phyloP scores from a whole-genome alignment of 805 yeast species.

The Dipodascus geniculatus region DNA sequence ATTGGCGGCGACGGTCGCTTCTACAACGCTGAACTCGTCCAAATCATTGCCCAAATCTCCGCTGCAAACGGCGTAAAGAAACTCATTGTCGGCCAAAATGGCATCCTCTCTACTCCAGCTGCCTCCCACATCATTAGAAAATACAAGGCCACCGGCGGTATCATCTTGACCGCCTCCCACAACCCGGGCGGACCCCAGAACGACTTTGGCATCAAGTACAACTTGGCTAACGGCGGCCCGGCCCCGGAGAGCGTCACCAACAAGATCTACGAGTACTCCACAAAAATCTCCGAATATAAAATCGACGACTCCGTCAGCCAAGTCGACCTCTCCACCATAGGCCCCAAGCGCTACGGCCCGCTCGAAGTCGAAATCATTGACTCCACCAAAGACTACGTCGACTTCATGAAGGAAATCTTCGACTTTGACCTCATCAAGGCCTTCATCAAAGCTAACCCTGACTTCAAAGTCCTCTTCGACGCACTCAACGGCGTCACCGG shows the following conservation, averaged over 20 bases:
- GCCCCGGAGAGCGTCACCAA: slow-evolving; percentile 94
- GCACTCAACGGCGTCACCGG: slow-evolving; percentile 94
- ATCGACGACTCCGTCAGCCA: slow-evolving; percentile 44
- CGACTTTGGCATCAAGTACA: slow-evolving; percentile 93
- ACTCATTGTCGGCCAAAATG: slow-evolving; percentile 77
- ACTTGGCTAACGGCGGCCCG: slow-evolving; percentile 92
- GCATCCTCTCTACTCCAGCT: slow-evolving; percentile 90
- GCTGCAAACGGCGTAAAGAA: slow-evolving; percentile 88
- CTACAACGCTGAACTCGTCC: slow-evolving; percentile 73
- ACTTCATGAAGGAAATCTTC: slow-evolving; percentile 70
- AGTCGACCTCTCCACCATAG: slow-evolving; percentile 53
- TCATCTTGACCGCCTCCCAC: slow-evolving; percentile 90
- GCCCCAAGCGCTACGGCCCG: slow-evolving; percentile 33
- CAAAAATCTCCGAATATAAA: slow-evolving; percentile 47
- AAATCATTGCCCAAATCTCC: slow-evolving; percentile 68
- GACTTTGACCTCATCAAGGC: slow-evolving; percentile 71
- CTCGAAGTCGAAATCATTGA: slow-evolving; percentile 74
- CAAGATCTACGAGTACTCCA: slow-evolving; percentile 65
- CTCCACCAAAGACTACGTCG: slow-evolving; percentile 66
- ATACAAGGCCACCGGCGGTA: slow-evolving; percentile 71
- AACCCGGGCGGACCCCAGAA: slow-evolving; percentile 94
- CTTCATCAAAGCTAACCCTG: slow-evolving; percentile 45
- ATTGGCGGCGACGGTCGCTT: slow-evolving; percentile 97
- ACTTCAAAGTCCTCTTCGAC: slow-evolving; percentile 73
- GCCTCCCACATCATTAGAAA: slow-evolving; percentile 87